Base-by-base conservation (phyloP, 768 basidiomycete genomes). In the Terana coerulea region DNA sequence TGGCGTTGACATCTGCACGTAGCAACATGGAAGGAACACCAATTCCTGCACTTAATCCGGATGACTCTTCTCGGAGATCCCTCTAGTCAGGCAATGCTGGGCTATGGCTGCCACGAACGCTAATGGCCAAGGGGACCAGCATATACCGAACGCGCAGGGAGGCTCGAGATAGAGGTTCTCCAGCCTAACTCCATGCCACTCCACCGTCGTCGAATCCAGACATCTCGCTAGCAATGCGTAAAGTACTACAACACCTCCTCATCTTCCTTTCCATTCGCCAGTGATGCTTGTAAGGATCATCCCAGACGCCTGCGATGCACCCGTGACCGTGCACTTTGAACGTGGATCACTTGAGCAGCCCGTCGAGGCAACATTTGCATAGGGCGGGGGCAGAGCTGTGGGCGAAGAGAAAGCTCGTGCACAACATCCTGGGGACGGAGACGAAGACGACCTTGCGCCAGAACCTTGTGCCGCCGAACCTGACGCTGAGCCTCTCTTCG, bases 251-350 rank as follows among this genome's bases (percentile, higher is more conserved):
- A 0, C 63, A 68, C n/a, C 69, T 79, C 5, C 77, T 77, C 1
- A 59, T 71, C 25, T 62, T 71, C 1, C 64, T 68, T 1, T 61
- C 66, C 14, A 61, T 61, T 36, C 70, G 77, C 17, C 66, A 70
- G 11, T 69, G 65, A 21, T 66, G 75, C 2, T 64, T 72, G 7
- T 65, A 67, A 24, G 67, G 69, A 2, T 64, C 77, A 19, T 68
- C 69, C 33, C 70, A 74, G 44, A 69, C 70, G 1, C 69, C 77
- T 65, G 68, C 66, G 52, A 72, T 77, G 60, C 75, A 74, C 36
- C 78, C 78, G 1, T 79, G 69, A n/a, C n/a, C n/a, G n/a, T n/a
- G n/a, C n/a, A n/a, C n/a, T 36, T 72, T 79, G 62, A 78, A 77
- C 59, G 68, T 76, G 35, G 72, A 69, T 15, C 70, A 76, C 40